Evolutionary conservation across 2,329 filamentous ascomycete species (phyloP).

Genomic region (Fusarium sp.): DNA sequence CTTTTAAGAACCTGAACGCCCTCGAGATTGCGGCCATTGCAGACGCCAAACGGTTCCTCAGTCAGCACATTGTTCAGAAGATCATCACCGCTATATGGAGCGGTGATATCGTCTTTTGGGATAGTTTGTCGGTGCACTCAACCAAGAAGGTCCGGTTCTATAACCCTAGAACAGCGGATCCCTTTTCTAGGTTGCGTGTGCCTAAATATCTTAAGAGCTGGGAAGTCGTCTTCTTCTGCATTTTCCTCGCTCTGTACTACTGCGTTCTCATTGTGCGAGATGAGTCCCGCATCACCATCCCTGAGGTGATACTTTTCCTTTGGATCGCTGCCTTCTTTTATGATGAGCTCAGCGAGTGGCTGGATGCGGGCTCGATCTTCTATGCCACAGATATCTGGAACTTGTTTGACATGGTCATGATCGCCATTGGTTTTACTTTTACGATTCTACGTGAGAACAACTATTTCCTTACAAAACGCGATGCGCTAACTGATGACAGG

Average conservation of each 20-base stretch:
- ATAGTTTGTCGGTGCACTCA: slow-evolving; percentile 77
- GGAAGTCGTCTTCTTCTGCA: slow-evolving; percentile 83
- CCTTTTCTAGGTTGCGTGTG: slow-evolving; percentile 80
- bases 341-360: slow-evolving; percentile 86
- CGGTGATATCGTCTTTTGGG: slow-evolving; percentile 90
- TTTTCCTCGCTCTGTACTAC: slow-evolving; percentile 85
- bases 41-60: slow-evolving; percentile 85
- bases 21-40: slow-evolving; percentile 87
- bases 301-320: slow-evolving; percentile 81
- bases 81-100: slow-evolving; percentile 88
- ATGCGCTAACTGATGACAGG: slow-evolving; percentile 44
- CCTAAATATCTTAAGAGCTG: slow-evolving; percentile 88
- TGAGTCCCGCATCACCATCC: slow-evolving; percentile 71
- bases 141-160: slow-evolving; percentile 83
- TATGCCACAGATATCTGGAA: slow-evolving; percentile 89
- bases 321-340: slow-evolving; percentile 92
- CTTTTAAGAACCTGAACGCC: slow-evolving; percentile 84
- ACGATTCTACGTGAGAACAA: slow-evolving; percentile 73
- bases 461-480: fast-evolving
- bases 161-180: slow-evolving; percentile 74
- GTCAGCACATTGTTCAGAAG: slow-evolving; percentile 83
- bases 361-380: slow-evolving; percentile 87
- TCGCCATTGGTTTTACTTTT: slow-evolving; percentile 78
- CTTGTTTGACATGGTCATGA: slow-evolving; percentile 78
- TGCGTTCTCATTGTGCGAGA: slow-evolving; percentile 83